phyloP scores from a whole-genome alignment of 495 filamentous ascomycete genomes.

The Aspergillus funiculosus region DNA sequence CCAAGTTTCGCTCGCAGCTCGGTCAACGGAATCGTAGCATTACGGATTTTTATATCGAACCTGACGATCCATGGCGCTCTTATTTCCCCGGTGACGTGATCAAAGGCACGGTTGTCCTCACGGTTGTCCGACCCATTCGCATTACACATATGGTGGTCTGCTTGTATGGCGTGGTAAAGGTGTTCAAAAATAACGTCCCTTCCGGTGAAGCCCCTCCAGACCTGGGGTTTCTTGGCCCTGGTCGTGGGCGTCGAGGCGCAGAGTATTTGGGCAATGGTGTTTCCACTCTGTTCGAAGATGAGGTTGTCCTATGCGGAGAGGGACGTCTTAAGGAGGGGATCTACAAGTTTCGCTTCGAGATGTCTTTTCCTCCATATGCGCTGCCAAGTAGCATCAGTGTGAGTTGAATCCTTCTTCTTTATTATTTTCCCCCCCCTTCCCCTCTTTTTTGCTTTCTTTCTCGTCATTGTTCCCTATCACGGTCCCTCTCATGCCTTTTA shows the following conservation, averaged over 20 bases:
- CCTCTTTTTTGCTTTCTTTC: background rate
- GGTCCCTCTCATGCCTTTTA: no score
- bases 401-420: conserved; percentile 30
- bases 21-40: conserved; percentile 63
- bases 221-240: conserved; percentile 44
- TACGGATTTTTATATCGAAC: conserved; percentile 68
- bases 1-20: conserved; percentile 57
- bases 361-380: conserved; percentile 68
- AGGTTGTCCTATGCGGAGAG: conserved; percentile 84
- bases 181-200: conserved; percentile 68
- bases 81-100: conserved; percentile 66
- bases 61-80: conserved; percentile 82
- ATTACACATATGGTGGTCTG: conserved; percentile 87
- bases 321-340: conserved; percentile 76
- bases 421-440: background rate
- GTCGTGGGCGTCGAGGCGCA: conserved; percentile 48
- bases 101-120: conserved; percentile 72
- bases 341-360: conserved; percentile 91
- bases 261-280: conserved; percentile 79
- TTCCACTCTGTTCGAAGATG: conserved; percentile 83
- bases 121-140: conserved; percentile 71
- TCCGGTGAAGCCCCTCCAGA: conserved; percentile 54
- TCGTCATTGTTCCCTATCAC: conserved; percentile 16
- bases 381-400: conserved; percentile 94
- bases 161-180: conserved; percentile 83